A percentile compares a stretch with the other conserved stretches of the same genome.
These are phyloP conservation scores for Cyclospora cayetanensis DNA, from an alignment of 169 alveolate species.

Conservation along the genomic window DNA sequence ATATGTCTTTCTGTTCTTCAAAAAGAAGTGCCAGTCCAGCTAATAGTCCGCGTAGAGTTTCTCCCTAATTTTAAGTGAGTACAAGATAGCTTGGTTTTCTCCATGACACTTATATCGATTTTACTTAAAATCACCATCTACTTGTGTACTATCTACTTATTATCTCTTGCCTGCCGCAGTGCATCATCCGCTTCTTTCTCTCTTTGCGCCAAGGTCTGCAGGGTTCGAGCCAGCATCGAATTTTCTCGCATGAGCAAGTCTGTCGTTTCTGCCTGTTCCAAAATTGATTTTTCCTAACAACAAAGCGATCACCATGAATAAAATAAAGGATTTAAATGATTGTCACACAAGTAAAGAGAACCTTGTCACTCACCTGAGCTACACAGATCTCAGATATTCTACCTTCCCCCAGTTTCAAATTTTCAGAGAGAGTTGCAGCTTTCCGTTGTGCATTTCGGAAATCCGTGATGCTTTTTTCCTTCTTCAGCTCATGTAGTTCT, in stretches of 20 bases:
- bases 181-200: slow-evolving; percentile 9
- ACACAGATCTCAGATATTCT: background rate
- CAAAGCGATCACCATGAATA: background rate
- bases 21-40: too few relatives aligned
- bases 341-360: background rate
- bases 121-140: too few relatives aligned
- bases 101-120: too few relatives aligned
- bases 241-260: background rate
- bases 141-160: too few relatives aligned
- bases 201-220: background rate
- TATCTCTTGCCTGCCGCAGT: background rate
- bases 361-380: background rate
- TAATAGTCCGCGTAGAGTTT: too few relatives aligned
- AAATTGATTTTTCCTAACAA: background rate
- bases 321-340: background rate
- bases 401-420: background rate
- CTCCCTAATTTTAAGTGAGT: too few relatives aligned
- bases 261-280: slow-evolving; percentile 32
- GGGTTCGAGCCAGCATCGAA: background rate
- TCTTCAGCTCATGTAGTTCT: background rate
- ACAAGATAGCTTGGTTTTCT: too few relatives aligned
- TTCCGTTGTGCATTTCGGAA: background rate
- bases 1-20: too few relatives aligned
- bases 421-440: background rate
- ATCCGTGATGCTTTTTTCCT: background rate